Evolutionary conservation across 805 yeast genomes (phyloP), one percentile per base, ranked within the genome.

Genomic region (Starmera dryadoides): DNA sequence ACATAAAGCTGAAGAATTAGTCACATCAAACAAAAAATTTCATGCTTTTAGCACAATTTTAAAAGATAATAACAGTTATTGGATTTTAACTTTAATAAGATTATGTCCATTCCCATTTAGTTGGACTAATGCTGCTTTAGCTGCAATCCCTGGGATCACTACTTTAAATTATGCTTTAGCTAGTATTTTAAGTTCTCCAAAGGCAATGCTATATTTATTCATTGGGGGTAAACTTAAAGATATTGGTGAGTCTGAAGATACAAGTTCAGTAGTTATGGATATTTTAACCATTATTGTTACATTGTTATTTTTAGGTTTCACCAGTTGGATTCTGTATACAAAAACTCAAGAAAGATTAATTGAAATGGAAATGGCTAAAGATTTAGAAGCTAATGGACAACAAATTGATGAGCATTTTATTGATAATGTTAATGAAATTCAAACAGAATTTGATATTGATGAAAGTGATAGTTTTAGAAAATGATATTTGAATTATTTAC

Each of bases 91-190:
- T 38, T 66, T 91, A 54, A 71, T 91, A 22, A 68, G 97, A 40
- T 59, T 91, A 41, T 87, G 96, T 49, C 98, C 98, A 1, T 72
- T 91, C 51, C 98, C 98, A 0, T 93, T 88, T 56, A 87, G 96
- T 3, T 64, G 91, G 25, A 81, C 93, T 0, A 91, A 91, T 53
- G 97, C 96, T 4, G 97, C 95, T 0, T 68, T 93, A 47, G 93
- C 95, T 9, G 81, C 94, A 2, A 75, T 91, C 12, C 96, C 94
- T 0, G 83, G 86, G 15, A 69, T 91, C 11, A 67, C 81, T 0
- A 62, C 79, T 2, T 44, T 59, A 32, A 77, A 79, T 20, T 91
- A 83, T 57, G 64, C 79, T 3, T 53, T 80, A 25, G 95, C 96
- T 1, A 81, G 88, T 19, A 46, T 77, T 0, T 57, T 86, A 26